A percentile compares a stretch with the other conserved stretches of the same genome.
Evolutionary conservation across 2,329 filamentous ascomycete genomes (phyloP).

Genomic region (Teratosphaeria viscida): DNA sequence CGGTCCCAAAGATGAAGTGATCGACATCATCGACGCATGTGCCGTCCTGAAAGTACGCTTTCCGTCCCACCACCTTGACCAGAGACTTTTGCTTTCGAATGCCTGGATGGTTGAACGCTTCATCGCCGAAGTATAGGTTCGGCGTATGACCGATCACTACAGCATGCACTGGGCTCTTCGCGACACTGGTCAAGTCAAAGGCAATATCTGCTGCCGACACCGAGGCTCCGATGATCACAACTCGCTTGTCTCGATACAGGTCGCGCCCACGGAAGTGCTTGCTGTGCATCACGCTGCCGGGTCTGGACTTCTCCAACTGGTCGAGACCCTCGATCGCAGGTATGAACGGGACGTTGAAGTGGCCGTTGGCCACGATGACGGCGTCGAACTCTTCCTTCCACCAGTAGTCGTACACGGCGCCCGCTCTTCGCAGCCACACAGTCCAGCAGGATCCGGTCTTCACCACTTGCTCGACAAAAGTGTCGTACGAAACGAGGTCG

Average conservation of each 20-base stretch:
- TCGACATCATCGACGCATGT: constrained; percentile 45
- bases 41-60: constrained; percentile 49
- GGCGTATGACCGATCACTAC: background rate
- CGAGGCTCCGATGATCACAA: background rate
- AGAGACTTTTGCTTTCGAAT: constrained; percentile 42
- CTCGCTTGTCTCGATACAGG: background rate
- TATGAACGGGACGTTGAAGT: constrained; percentile 51
- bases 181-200: background rate
- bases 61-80: constrained; percentile 27
- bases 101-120: constrained; percentile 50
- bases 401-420: constrained; percentile 41
- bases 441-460: background rate
- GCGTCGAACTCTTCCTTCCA: constrained; percentile 55
- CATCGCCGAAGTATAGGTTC: constrained; percentile 26
- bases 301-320: constrained; percentile 35
- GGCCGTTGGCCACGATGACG: constrained; percentile 50
- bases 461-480: background rate
- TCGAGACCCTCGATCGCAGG: constrained; percentile 41
- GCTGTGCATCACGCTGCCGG: constrained; percentile 45
- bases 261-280: constrained; percentile 38
- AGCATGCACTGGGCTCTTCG: background rate
- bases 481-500: background rate
- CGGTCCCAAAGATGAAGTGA: constrained; percentile 55
- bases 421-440: background rate
- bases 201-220: background rate